Percentiles rank a stretch among this genome's conserved stretches.
Evolutionary conservation across 2,329 filamentous ascomycete species (phyloP).

Genomic region (Aureobasidium lini): DNA sequence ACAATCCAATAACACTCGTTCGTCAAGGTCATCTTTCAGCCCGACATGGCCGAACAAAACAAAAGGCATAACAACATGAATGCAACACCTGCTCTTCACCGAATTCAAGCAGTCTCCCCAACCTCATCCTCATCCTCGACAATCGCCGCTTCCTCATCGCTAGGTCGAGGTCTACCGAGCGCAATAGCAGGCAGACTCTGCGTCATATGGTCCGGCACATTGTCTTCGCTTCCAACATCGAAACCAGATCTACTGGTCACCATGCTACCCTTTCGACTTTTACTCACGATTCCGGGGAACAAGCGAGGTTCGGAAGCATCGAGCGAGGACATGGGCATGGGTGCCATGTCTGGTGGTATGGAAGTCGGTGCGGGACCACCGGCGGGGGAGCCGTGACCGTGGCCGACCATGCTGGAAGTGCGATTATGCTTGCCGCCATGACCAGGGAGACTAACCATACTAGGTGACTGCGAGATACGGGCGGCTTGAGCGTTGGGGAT

Average conservation of each 20-base stretch:
- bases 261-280: slow-evolving; percentile 30
- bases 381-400: slow-evolving; percentile 20
- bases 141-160: background rate
- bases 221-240: background rate
- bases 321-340: slow-evolving; percentile 14
- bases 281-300: slow-evolving; percentile 61
- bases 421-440: slow-evolving; percentile 18
- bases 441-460: slow-evolving; percentile 18
- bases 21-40: background rate
- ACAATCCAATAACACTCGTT: too few species aligned
- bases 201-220: slow-evolving; percentile 6
- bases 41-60: background rate
- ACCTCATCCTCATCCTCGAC: slow-evolving; percentile 8
- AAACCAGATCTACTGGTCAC: slow-evolving; percentile 6
- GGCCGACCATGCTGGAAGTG: slow-evolving; percentile 26
- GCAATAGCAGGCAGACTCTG: slow-evolving; percentile 13
- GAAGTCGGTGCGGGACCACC: slow-evolving; percentile 7
- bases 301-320: slow-evolving; percentile 53
- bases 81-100: background rate
- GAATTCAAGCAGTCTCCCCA: slow-evolving; percentile 18
- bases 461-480: slow-evolving; percentile 27
- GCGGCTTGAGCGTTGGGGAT: slow-evolving; percentile 30
- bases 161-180: background rate
- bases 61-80: background rate
- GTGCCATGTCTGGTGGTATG: slow-evolving; percentile 9